Evolutionary conservation across 2,329 filamentous ascomycete species (phyloP).

Genomic region (Fusarium sp.): DNA sequence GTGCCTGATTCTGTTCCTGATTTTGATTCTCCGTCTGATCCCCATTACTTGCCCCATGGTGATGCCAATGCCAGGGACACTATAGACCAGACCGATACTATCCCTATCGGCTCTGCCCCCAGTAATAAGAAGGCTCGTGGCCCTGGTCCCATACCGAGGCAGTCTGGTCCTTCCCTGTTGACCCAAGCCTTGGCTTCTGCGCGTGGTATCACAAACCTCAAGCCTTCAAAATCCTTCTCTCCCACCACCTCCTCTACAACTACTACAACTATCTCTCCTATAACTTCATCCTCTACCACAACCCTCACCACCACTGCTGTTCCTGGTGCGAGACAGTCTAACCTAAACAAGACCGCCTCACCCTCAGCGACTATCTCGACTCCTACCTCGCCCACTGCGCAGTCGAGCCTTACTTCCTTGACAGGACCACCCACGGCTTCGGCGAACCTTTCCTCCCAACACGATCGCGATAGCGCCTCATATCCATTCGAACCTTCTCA

Average conservation of each 20-base stretch:
- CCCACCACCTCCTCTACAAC: slow-evolving; percentile 11
- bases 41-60: slow-evolving; percentile 39
- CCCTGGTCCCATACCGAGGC: slow-evolving; percentile 52
- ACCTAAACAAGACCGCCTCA: slow-evolving; percentile 24
- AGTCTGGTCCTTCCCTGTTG: slow-evolving; percentile 65
- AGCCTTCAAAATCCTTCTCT: slow-evolving; percentile 29
- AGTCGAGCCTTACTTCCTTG: slow-evolving; percentile 11
- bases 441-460: slow-evolving; percentile 19
- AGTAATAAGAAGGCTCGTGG: slow-evolving; percentile 60
- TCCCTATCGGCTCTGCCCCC: slow-evolving; percentile 26
- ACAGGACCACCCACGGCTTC: slow-evolving; percentile 23
- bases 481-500: slow-evolving; percentile 21
- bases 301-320: slow-evolving; percentile 3
- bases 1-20: slow-evolving; percentile 44
- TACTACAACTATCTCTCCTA: slow-evolving; percentile 23
- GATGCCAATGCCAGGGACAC: slow-evolving; percentile 42
- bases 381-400: slow-evolving; percentile 14
- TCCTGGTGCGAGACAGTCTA: slow-evolving; percentile 24
- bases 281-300: slow-evolving; percentile 23
- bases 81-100: slow-evolving; percentile 18
- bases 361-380: slow-evolving; percentile 23
- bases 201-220: slow-evolving; percentile 58
- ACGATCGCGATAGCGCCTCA: slow-evolving; percentile 37
- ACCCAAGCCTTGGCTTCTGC: slow-evolving; percentile 69
- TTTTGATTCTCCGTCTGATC: slow-evolving; percentile 40